These are phyloP conservation scores for Moesziomyces parantarcticus DNA, from an alignment of 1,284 basidiomycete genomes.

Conservation along the genomic window DNA sequence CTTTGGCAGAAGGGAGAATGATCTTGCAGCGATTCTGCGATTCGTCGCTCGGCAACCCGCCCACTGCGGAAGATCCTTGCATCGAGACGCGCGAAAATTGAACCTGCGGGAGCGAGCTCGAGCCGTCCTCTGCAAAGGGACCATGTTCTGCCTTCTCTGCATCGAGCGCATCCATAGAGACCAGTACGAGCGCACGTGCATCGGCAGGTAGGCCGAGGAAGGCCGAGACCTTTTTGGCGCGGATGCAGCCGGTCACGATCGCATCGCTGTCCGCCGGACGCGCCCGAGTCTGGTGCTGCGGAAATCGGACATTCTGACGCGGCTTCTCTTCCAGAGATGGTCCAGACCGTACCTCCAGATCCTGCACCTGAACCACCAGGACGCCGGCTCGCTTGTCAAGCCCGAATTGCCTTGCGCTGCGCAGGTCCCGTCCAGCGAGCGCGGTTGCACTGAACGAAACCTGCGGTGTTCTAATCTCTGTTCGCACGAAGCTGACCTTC, in stretches of 20 bases:
- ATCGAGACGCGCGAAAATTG: constrained; percentile 4
- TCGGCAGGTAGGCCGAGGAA: constrained; percentile 26
- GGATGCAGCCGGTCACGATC: constrained; percentile 12
- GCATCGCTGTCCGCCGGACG: constrained; percentile 1
- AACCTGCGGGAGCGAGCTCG: constrained; percentile 13
- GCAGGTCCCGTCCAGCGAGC: constrained; percentile 18
- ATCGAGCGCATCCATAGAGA: constrained; percentile 18
- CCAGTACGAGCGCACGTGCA: constrained; percentile 23
- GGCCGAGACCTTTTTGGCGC: constrained; percentile 26
- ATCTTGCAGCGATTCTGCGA: constrained; percentile 26
- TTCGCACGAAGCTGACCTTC: constrained; percentile 24
- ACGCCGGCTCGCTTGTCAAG: constrained; percentile 45
- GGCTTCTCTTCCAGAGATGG: constrained; percentile 5
- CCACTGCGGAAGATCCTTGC: not conserved
- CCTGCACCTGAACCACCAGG: constrained; percentile 38
- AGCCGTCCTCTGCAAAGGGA: constrained; percentile 3
- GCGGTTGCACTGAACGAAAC: constrained; percentile 21
- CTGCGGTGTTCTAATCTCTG: constrained; percentile 45
- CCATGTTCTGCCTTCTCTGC: constrained; percentile 3
- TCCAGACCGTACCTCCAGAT: constrained; percentile 17
- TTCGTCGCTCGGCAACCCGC: not conserved
- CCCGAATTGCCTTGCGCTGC: constrained; percentile 14
- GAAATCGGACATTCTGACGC: constrained; percentile 20
- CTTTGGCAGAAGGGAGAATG: constrained; percentile 34
- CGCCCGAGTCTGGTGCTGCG: constrained; percentile 1